Evolutionary conservation across 208 protist genomes (phyloP).

Genomic region (Trichomonas gallinae): DNA sequence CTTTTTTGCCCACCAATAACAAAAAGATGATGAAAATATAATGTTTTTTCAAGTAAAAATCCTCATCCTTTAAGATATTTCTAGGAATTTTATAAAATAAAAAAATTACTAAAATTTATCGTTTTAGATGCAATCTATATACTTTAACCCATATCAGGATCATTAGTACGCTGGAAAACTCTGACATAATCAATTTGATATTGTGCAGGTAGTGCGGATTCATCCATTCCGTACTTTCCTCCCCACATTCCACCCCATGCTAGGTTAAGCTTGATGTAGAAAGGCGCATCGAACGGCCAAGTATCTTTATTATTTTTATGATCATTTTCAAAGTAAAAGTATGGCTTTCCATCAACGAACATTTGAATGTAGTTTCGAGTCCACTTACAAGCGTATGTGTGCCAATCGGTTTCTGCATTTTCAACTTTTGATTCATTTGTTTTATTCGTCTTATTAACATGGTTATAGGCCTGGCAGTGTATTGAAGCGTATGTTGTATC

Average conservation of each 20-base stretch:
- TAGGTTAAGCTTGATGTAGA: not conserved
- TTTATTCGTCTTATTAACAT: not conserved
- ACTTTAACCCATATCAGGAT: no score
- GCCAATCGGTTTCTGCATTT: not conserved
- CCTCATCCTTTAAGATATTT: no score
- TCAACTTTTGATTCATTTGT: not conserved
- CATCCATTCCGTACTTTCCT: not conserved
- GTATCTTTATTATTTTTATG: not conserved
- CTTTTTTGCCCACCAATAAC: no score
- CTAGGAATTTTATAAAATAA: no score
- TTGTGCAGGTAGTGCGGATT: no score
- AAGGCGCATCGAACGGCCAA: not conserved
- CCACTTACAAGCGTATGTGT: not conserved
- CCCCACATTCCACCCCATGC: not conserved
- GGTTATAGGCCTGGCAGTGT: not conserved
- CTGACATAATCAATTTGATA: no score
- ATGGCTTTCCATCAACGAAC: not conserved
- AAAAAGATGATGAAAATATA: no score
- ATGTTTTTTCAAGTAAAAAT: no score
- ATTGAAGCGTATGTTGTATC: not conserved
- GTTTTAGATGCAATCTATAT: no score
- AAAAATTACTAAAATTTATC: no score
- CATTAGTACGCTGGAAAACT: no score
- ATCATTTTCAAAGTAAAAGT: no score
- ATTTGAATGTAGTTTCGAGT: not conserved